These are phyloP conservation scores for Casaregolazyma suthepensis DNA, from an alignment of 1,139 yeast genomes.

Conservation along the genomic window DNA sequence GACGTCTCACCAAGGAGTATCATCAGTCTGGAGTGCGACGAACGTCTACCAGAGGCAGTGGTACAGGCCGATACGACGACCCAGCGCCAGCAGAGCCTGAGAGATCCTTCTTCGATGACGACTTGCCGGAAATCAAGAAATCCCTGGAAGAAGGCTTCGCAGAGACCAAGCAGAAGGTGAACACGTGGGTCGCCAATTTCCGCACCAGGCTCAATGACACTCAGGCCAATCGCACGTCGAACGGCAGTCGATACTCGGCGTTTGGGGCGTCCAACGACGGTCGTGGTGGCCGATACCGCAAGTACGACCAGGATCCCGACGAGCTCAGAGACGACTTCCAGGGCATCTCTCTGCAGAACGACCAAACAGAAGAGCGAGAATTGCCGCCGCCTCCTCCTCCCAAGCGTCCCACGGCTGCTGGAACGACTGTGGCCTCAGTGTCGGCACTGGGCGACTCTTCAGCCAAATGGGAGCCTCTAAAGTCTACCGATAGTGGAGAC, in stretches of 20 bases:
- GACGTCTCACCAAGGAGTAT: constrained; percentile 69
- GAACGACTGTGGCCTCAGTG: constrained; percentile 15
- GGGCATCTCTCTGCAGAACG: constrained; percentile 47
- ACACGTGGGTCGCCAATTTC: constrained; percentile 75
- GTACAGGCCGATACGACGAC: constrained; percentile 27
- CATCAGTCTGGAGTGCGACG: constrained; percentile 9
- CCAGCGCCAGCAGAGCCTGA: constrained; percentile 21
- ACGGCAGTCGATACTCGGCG: constrained; percentile 20
- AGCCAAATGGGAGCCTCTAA: constrained; percentile 58
- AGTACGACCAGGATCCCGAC: constrained; percentile 23
- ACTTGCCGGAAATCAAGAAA: constrained; percentile 60
- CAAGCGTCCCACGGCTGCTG: constrained; percentile 5
- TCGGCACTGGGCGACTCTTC: constrained; percentile 28
- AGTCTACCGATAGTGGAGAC: constrained; percentile 41
- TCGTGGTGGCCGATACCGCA: constrained; percentile 9
- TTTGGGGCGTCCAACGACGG: constrained; percentile 14
- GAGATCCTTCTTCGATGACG: constrained; percentile 50
- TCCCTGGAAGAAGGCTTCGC: constrained; percentile 71
- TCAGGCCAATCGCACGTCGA: constrained; percentile 15
- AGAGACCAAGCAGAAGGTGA: constrained; percentile 74
- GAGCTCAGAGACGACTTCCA: constrained; percentile 49
- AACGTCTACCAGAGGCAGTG: constrained; percentile 14
- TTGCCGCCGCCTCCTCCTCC: constrained; percentile 31
- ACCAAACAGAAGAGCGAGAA: constrained; percentile 36
- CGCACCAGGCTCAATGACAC: constrained; percentile 49